A percentile compares a stretch with the other conserved stretches of the same genome.
These are phyloP conservation scores for Physcomitrium patens DNA, from an alignment of 225 moss, liverwort and hornwort species.

Conservation along the genomic window DNA sequence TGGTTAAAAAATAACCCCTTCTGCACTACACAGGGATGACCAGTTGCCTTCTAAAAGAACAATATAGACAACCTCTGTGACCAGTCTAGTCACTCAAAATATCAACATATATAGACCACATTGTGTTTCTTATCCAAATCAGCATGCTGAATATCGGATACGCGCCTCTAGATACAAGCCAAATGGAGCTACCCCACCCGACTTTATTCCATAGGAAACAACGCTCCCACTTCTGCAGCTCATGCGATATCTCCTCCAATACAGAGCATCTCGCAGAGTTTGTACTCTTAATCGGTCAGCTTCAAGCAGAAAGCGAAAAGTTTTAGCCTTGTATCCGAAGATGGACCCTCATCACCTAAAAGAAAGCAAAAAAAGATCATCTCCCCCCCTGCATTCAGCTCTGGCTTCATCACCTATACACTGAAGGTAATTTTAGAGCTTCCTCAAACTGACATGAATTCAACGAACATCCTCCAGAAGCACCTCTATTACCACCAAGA, in stretches of 20 bases:
- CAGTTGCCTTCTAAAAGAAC: slow-evolving; percentile 23
- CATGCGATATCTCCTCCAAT: slow-evolving; percentile 26
- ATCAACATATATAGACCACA: slow-evolving; percentile 31
- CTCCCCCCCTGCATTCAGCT: slow-evolving; percentile 17
- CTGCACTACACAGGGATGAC: slow-evolving; percentile 30
- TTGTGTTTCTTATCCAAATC: slow-evolving; percentile 32
- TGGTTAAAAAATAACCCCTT: slow-evolving; percentile 35
- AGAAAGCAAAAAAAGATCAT: too few relatives aligned
- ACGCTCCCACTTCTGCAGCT: slow-evolving; percentile 19
- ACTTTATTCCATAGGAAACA: slow-evolving; percentile 33
- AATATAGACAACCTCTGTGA: slow-evolving; percentile 18
- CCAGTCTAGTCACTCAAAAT: slow-evolving; percentile 31
- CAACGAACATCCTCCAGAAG: slow-evolving; percentile 33
- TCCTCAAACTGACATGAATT: slow-evolving; percentile 18
- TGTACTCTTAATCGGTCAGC: slow-evolving; percentile 18
- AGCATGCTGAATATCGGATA: slow-evolving; percentile 32
- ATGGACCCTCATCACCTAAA: too few relatives aligned
- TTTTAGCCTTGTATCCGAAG: too few relatives aligned
- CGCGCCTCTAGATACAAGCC: slow-evolving; percentile 36
- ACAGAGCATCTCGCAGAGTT: slow-evolving; percentile 27
- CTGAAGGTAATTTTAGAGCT: slow-evolving; percentile 29
- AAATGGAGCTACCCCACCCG: slow-evolving; percentile 34
- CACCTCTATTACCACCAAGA: slow-evolving; percentile 2
- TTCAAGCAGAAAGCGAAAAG: slow-evolving; percentile 3
- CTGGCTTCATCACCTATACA: slow-evolving; percentile 27